Conservation (phyloP, 345 rosid genomes). For the Arabis hirsuta region DNA sequence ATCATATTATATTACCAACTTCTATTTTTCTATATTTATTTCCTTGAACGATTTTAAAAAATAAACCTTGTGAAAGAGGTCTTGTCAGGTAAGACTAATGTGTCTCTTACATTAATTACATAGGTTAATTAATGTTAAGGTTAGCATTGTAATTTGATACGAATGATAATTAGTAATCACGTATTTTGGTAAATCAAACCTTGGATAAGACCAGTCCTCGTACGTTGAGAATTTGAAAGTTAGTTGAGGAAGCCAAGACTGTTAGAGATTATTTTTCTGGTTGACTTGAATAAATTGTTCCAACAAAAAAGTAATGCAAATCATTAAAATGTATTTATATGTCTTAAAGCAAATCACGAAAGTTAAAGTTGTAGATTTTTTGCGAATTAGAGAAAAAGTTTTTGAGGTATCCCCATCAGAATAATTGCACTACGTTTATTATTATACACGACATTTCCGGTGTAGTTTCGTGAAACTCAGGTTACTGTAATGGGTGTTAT, state of each 20-base stretch:
- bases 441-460: too few relatives aligned
- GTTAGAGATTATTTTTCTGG: slow-evolving; percentile 17
- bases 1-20: slow-evolving; percentile 12
- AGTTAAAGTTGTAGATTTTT: neutral
- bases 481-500: too few relatives aligned
- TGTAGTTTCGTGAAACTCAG: too few relatives aligned
- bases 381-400: neutral
- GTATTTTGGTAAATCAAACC: neutral
- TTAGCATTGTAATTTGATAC: neutral
- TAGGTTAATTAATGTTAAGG: slow-evolving; percentile 5
- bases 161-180: neutral
- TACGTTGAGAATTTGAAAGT: slow-evolving; percentile 34
- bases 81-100: slow-evolving; percentile 25
- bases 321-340: slow-evolving; percentile 9
- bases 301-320: slow-evolving; percentile 16
- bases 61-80: neutral
- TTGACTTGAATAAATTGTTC: slow-evolving; percentile 25
- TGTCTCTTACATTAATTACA: slow-evolving; percentile 23
- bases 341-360: slow-evolving; percentile 13
- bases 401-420: too few relatives aligned
- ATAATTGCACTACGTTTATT: too few relatives aligned
- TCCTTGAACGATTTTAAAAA: neutral
- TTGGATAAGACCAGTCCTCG: slow-evolving; percentile 27
- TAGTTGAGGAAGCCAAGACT: slow-evolving; percentile 39
- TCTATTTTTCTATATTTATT: neutral